These are phyloP conservation scores for Aspergillaceae sp. DNA, from an alignment of 2,329 filamentous ascomycete genomes.

Conservation along the genomic window DNA sequence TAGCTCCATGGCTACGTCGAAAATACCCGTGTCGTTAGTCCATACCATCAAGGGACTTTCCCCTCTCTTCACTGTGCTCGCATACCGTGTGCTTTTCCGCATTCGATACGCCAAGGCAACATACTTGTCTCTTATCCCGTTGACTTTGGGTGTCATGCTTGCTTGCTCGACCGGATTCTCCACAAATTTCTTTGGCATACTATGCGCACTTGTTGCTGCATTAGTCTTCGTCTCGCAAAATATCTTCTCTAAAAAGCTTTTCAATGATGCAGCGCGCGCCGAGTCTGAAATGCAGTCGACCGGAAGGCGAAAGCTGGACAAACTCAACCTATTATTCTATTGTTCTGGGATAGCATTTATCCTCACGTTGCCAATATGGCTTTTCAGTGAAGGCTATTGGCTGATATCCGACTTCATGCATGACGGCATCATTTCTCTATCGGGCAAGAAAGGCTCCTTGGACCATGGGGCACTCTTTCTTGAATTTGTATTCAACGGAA, in stretches of 20 bases:
- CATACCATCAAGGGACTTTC: conserved; percentile 98
- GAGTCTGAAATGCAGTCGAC: conserved; percentile 62
- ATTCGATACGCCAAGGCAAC: conserved; percentile 82
- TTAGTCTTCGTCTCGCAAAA: conserved; percentile 96
- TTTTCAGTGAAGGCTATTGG: conserved; percentile 76
- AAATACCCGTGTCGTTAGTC: conserved; percentile 92
- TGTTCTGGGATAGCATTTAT: conserved; percentile 90
- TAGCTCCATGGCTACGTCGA: conserved; percentile 85
- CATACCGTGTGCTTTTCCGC: conserved; percentile 80
- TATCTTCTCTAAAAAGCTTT: conserved; percentile 95
- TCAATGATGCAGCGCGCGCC: conserved; percentile 83
- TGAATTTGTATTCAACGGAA: conserved; percentile 96
- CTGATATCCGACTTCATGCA: conserved; percentile 69
- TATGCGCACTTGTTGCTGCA: conserved; percentile 82
- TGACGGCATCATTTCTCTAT: conserved; percentile 69
- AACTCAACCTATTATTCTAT: conserved; percentile 92
- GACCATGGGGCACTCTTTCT: conserved; percentile 54
- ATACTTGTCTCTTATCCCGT: conserved; percentile 79
- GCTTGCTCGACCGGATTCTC: conserved; percentile 88
- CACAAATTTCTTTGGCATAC: conserved; percentile 80
- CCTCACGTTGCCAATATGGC: conserved; percentile 82
- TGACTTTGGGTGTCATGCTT: conserved; percentile 90
- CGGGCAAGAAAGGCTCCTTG: conserved; percentile 65
- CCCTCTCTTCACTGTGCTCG: conserved; percentile 86
- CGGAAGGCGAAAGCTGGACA: conserved; percentile 73